phyloP scores from a whole-genome alignment of 345 rosid genomes.

The Bruguiera parviflora region DNA sequence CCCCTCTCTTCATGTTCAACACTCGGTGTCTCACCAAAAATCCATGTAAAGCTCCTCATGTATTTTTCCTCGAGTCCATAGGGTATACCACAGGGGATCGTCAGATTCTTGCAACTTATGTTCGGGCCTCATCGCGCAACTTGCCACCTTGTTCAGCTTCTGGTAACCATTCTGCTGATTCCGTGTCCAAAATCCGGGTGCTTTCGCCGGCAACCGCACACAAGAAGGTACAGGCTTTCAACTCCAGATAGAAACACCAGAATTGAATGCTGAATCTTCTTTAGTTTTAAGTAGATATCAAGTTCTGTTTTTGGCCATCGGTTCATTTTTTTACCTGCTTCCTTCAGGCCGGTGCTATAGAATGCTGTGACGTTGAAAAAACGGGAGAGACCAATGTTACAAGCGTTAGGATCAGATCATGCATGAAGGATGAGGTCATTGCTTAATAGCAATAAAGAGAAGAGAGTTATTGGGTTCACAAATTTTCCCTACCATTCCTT shows the following conservation, averaged over 20 bases:
- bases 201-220: slow-evolving; percentile 31
- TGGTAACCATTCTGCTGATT: slow-evolving; percentile 50
- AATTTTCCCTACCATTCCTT: background rate
- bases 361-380: slow-evolving; percentile 54
- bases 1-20: slow-evolving; percentile 51
- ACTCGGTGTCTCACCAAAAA: slow-evolving; percentile 27
- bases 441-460: slow-evolving; percentile 15
- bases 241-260: no score
- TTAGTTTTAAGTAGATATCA: background rate
- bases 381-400: slow-evolving; percentile 18
- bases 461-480: no score
- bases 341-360: slow-evolving; percentile 49
- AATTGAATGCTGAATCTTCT: no score
- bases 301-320: no score
- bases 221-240: slow-evolving; percentile 31
- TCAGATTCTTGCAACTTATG: slow-evolving; percentile 39
- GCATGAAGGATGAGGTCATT: slow-evolving; percentile 46
- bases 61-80: slow-evolving; percentile 56
- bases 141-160: slow-evolving; percentile 36
- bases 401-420: slow-evolving; percentile 47
- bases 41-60: slow-evolving; percentile 60
- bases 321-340: no score
- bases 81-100: slow-evolving; percentile 13
- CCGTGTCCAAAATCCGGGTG: slow-evolving; percentile 41
- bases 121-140: slow-evolving; percentile 17